Evolutionary conservation across 345 rosid genomes (phyloP).

Genomic region (Bruguiera sexangula): DNA sequence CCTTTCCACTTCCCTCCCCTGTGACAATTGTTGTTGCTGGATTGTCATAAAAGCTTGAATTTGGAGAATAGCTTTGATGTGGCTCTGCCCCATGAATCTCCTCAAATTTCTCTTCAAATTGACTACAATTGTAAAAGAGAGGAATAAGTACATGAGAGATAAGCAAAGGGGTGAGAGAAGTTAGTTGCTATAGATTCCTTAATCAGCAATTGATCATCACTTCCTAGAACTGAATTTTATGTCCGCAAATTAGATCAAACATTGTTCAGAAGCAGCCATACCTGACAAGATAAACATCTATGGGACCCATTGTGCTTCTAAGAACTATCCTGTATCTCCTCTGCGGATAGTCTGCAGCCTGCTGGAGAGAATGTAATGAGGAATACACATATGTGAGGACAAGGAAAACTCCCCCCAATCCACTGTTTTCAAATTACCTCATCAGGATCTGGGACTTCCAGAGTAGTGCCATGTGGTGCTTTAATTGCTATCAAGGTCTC

Average conservation of each 20-base stretch:
- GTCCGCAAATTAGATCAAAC: neutral
- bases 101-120: constrained; percentile 90
- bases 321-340: constrained; percentile 91
- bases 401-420: neutral
- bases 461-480: constrained; percentile 98
- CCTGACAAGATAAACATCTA: constrained; percentile 98
- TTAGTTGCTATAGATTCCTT: neutral
- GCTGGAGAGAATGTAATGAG: constrained; percentile 14
- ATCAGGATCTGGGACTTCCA: constrained; percentile 99
- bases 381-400: neutral
- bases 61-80: constrained; percentile 53
- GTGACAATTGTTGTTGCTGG: constrained; percentile 26
- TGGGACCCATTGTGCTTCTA: constrained; percentile 97
- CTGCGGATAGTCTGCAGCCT: constrained; percentile 92
- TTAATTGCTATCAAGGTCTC: constrained; percentile 92
- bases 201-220: neutral
- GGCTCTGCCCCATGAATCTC: constrained; percentile 65
- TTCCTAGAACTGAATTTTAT: neutral
- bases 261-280: constrained; percentile 27
- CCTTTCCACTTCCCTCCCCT: constrained; percentile 52
- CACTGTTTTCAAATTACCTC: constrained; percentile 55
- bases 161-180: constrained; percentile 10
- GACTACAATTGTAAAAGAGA: constrained; percentile 34
- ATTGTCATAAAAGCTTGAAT: constrained; percentile 48
- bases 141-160: neutral